A percentile compares a stretch with the other conserved stretches of the same genome.
phyloP scores from a whole-genome alignment of 805 yeast genomes.

The Blastobotrys mokoenaii region DNA sequence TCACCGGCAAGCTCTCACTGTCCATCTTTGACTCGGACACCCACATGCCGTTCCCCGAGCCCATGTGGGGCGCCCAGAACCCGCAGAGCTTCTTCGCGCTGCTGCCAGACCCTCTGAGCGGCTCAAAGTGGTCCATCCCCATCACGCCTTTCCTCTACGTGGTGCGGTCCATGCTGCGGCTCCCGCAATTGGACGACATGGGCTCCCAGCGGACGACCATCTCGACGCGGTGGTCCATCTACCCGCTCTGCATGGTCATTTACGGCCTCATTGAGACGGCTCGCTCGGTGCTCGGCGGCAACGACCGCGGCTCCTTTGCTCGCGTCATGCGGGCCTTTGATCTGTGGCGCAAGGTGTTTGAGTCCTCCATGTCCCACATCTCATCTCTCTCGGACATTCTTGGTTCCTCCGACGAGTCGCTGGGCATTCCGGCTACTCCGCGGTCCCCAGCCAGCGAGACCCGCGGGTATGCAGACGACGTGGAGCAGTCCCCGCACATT shows the following conservation, averaged over 20 bases:
- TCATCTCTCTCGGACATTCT: not conserved
- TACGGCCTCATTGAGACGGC: slow-evolving; percentile 25
- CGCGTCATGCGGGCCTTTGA: not conserved
- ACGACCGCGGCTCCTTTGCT: not conserved
- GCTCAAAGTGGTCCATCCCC: slow-evolving; percentile 16
- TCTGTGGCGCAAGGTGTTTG: not conserved
- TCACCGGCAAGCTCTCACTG: slow-evolving; percentile 8
- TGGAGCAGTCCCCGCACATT: slow-evolving; percentile 12
- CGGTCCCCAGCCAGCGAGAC: no score
- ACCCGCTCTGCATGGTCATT: slow-evolving; percentile 18
- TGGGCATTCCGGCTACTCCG: not conserved
- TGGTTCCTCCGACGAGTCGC: not conserved
- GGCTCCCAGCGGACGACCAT: not conserved
- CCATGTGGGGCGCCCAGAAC: slow-evolving; percentile 23
- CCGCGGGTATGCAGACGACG: not conserved
- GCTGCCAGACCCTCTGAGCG: no score
- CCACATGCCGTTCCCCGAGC: slow-evolving; percentile 24
- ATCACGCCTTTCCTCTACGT: slow-evolving; percentile 25
- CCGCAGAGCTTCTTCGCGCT: slow-evolving; percentile 21
- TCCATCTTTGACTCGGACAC: slow-evolving; percentile 26
- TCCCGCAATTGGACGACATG: slow-evolving; percentile 21
- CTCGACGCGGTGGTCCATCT: slow-evolving; percentile 18
- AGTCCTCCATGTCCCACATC: not conserved
- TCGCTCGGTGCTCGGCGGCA: slow-evolving; percentile 4
- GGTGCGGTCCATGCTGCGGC: slow-evolving; percentile 25